Conservation (phyloP, 768 basidiomycete species). For the Mycena vulgaris region DNA sequence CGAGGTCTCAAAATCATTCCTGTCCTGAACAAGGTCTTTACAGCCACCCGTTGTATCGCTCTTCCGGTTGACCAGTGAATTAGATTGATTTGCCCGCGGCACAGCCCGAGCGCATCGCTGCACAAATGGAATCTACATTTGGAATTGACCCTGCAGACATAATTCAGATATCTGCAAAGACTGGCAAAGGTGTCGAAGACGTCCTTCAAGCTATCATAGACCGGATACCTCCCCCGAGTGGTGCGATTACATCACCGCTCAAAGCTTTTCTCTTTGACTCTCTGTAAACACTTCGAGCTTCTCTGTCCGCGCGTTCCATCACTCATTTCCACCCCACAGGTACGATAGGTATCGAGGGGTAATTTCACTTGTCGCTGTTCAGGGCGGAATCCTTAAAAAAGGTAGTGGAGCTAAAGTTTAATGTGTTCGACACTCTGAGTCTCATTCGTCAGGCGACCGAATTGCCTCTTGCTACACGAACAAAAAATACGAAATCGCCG, state of each 20-base stretch:
- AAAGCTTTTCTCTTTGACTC: slow-evolving; percentile 96
- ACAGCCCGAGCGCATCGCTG: slow-evolving; percentile 83
- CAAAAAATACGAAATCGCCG: slow-evolving; percentile 37
- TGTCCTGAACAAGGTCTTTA: slow-evolving; percentile 88
- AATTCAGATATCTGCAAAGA: slow-evolving; percentile 92
- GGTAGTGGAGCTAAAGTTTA: slow-evolving; percentile 58
- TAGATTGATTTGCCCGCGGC: slow-evolving; percentile 96
- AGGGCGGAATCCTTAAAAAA: slow-evolving; percentile 85
- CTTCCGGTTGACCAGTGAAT: slow-evolving; percentile 12
- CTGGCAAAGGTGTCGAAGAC: slow-evolving; percentile 84
- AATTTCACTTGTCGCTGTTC: slow-evolving; percentile 89
- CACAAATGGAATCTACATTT: slow-evolving; percentile 87
- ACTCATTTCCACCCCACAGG: slow-evolving; percentile 55
- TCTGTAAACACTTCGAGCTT: slow-evolving; percentile 61
- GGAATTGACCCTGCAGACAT: slow-evolving; percentile 83
- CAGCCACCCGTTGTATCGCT: slow-evolving; percentile 11
- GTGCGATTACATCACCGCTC: slow-evolving; percentile 66
- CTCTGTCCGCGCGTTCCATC: slow-evolving; percentile 14
- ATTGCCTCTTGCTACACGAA: slow-evolving; percentile 82
- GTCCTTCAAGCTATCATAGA: slow-evolving; percentile 88
- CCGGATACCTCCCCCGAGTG: slow-evolving; percentile 86
- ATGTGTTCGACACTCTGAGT: background rate
- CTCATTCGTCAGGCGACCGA: slow-evolving; percentile 79
- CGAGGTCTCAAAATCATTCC: slow-evolving; percentile 88
- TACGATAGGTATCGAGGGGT: slow-evolving; percentile 98